Percentiles rank a stretch among this genome's conserved stretches.
Conservation (phyloP, 2,329 filamentous ascomycete genomes). For the Colletotrichum sidae region DNA sequence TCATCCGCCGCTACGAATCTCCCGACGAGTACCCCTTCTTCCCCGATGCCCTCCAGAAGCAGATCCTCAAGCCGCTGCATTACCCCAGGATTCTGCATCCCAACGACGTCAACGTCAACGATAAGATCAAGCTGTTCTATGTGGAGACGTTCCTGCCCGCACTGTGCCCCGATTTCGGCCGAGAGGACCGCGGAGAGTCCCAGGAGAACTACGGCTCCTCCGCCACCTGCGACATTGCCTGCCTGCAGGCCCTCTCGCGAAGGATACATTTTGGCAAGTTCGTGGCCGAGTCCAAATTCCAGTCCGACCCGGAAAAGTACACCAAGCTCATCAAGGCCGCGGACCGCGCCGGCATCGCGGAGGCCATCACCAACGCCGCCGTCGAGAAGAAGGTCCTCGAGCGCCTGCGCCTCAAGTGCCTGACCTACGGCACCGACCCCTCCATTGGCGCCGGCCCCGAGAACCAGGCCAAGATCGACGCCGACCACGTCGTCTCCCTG, state of each 20-base stretch:
- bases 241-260: slow-evolving; percentile 88
- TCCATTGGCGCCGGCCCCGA: slow-evolving; percentile 67
- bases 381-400: slow-evolving; percentile 95
- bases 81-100: slow-evolving; percentile 90
- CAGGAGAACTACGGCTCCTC: slow-evolving; percentile 96
- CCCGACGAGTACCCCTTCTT: slow-evolving; percentile 99
- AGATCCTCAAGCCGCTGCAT: slow-evolving; percentile 86
- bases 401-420: slow-evolving; percentile 86
- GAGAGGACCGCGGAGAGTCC: slow-evolving; percentile 82
- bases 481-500: slow-evolving; percentile 90
- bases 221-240: slow-evolving; percentile 90
- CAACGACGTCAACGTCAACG: slow-evolving; percentile 92
- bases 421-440: slow-evolving; percentile 93
- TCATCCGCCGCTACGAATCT: slow-evolving; percentile 93
- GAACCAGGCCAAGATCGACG: slow-evolving; percentile 84
- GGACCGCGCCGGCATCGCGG: slow-evolving; percentile 85
- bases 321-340: slow-evolving; percentile 83
- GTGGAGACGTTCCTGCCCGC: slow-evolving; percentile 84
- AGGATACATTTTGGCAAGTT: slow-evolving; percentile 99
- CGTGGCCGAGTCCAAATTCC: slow-evolving; percentile 96
- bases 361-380: slow-evolving; percentile 86
- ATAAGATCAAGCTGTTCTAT: slow-evolving; percentile 87
- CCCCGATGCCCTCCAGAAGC: slow-evolving; percentile 79
- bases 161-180: slow-evolving; percentile 82
- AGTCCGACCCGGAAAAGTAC: slow-evolving; percentile 82